Evolutionary conservation across 2,329 filamentous ascomycete genomes (phyloP).

Genomic region (Elsinoe perseae): DNA sequence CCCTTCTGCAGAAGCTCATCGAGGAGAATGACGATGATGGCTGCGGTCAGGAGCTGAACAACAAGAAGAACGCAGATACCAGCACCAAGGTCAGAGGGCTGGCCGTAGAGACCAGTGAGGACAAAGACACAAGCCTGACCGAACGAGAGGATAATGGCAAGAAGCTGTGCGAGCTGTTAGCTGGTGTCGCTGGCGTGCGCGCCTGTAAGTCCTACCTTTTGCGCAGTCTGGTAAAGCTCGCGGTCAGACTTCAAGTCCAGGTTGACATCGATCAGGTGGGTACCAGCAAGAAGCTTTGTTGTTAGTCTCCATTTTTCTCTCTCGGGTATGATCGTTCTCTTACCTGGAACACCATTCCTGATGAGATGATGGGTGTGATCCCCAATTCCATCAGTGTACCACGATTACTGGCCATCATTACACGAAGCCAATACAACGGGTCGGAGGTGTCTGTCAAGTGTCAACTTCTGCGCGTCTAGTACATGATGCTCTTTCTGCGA

Average conservation of each 20-base stretch:
- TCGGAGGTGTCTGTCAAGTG: slow-evolving; percentile 63
- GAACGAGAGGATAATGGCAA: slow-evolving; percentile 94
- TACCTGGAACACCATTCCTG: slow-evolving; percentile 97
- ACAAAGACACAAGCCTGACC: slow-evolving; percentile 98
- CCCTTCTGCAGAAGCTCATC: slow-evolving; percentile 99
- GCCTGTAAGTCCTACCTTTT: slow-evolving; percentile 52
- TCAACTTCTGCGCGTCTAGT: slow-evolving; percentile 3
- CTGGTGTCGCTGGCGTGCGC: slow-evolving; percentile 5
- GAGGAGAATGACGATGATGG: slow-evolving; percentile 96
- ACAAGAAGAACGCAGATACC: slow-evolving; percentile 98
- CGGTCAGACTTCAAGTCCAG: slow-evolving; percentile 99
- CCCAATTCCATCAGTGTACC: slow-evolving; percentile 37
- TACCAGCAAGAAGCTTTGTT: slow-evolving; percentile 73
- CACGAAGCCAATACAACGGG: slow-evolving; percentile 98
- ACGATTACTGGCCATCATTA: slow-evolving; percentile 98
- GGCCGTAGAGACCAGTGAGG: slow-evolving; percentile 94
- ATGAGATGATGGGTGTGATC: slow-evolving; percentile 96
- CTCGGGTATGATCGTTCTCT: neutral
- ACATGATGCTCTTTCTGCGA: slow-evolving; percentile 33
- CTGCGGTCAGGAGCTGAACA: slow-evolving; percentile 93
- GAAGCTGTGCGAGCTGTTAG: slow-evolving; percentile 48
- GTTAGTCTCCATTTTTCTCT: slow-evolving; percentile 29
- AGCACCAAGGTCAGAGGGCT: slow-evolving; percentile 90
- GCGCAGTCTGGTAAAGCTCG: slow-evolving; percentile 98
- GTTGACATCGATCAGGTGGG: slow-evolving; percentile 99